These are phyloP conservation scores for Glycine latifolia DNA, from an alignment of 306 rosid genomes.

Conservation along the genomic window DNA sequence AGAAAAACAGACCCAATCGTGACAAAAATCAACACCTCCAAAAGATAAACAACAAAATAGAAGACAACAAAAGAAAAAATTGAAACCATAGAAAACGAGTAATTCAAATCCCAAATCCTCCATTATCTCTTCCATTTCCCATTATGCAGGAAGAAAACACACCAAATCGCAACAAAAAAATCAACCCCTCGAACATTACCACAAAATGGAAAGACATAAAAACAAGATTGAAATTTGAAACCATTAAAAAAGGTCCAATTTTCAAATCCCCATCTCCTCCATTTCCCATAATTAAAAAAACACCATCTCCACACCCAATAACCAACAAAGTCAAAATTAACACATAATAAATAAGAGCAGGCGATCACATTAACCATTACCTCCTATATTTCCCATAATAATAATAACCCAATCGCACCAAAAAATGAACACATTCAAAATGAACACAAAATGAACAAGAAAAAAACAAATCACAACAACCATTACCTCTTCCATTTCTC, in stretches of 20 bases:
- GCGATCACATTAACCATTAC: too few species aligned
- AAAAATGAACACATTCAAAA: too few species aligned
- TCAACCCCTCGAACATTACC: not conserved
- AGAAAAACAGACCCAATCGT: not conserved
- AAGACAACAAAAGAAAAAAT: not conserved
- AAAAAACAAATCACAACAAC: too few species aligned
- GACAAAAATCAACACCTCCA: not conserved
- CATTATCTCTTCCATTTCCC: not conserved
- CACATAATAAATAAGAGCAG: too few species aligned
- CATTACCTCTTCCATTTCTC: slow-evolving; percentile 94
- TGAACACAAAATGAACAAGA: too few species aligned
- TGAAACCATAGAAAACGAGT: too few species aligned
- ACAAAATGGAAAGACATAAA: not conserved
- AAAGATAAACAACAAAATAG: not conserved
- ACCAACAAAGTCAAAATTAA: not conserved
- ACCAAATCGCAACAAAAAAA: not conserved
- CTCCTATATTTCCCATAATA: too few species aligned
- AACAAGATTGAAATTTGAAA: not conserved
- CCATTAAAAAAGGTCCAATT: too few species aligned
- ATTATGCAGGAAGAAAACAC: not conserved
- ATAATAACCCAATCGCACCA: too few species aligned
- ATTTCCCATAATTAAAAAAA: not conserved
- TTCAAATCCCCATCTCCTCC: not conserved
- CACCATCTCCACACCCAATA: not conserved
- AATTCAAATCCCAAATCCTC: not conserved